A percentile compares a stretch with the other conserved stretches of the same genome.
Conservation (phyloP, 2,329 filamentous ascomycete species). For the Xylaria sp. region DNA sequence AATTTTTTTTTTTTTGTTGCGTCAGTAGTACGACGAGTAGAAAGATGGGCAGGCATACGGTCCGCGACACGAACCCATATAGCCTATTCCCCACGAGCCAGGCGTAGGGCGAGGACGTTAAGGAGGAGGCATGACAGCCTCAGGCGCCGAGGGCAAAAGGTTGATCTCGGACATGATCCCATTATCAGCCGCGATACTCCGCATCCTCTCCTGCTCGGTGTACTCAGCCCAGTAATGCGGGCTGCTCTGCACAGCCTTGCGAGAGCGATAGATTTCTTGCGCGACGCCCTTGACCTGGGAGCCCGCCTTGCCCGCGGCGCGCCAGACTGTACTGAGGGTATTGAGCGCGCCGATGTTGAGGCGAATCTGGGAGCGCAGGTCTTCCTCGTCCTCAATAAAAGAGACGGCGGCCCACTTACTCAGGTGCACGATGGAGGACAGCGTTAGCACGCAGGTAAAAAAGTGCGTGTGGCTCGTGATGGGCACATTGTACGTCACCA, state of each 20-base stretch:
- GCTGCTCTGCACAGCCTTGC: constrained; percentile 60
- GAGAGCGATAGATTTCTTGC: constrained; percentile 71
- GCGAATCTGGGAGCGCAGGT: constrained; percentile 74
- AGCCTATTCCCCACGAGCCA: too few species aligned
- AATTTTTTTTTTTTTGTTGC: neutral
- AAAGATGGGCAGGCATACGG: too few species aligned
- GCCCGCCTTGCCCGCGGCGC: constrained; percentile 71
- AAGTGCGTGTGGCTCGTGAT: constrained; percentile 80
- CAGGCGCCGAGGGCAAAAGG: constrained; percentile 38
- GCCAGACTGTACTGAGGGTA: constrained; percentile 72
- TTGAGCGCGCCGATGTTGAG: constrained; percentile 80
- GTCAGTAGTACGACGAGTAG: neutral
- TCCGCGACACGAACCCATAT: too few species aligned
- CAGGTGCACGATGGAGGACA: constrained; percentile 81
- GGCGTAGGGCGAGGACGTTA: too few species aligned
- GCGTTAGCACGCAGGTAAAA: constrained; percentile 79
- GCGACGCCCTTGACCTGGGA: constrained; percentile 78
- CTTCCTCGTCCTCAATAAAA: constrained; percentile 66
- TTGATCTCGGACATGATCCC: constrained; percentile 65
- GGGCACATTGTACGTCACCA: constrained; percentile 75
- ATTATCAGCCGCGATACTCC: constrained; percentile 61
- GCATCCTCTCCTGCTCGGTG: constrained; percentile 60
- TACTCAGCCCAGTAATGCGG: constrained; percentile 61
- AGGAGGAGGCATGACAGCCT: constrained; percentile 22
- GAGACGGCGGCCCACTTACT: constrained; percentile 74